Base-by-base conservation (phyloP, 495 filamentous ascomycete genomes). In the Lepraria neglecta region DNA sequence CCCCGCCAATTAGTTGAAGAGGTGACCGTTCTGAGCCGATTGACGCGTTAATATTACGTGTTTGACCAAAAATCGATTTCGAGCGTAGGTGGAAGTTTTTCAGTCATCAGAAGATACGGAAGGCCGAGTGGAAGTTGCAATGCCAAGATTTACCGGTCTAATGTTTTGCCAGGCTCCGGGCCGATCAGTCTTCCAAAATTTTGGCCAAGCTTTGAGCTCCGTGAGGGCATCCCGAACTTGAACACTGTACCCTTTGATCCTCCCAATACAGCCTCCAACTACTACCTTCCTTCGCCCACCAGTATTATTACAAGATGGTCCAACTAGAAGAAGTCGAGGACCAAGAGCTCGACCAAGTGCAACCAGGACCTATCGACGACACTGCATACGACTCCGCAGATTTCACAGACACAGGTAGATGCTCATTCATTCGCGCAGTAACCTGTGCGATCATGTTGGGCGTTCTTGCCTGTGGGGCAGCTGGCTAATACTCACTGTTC, bases 301-400 rank as follows among this genome's bases (percentile, higher is more conserved):
- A n/a, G 4, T 21, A 33, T 1, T 17, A 12, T 6, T n/a, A 3
- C 77, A 92, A 73, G 69, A 98, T 98, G 94, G 94, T 98, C 72
- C 88, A 95, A 76, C 89, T 98, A 66, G 86, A 85, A 66, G 95
- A 97, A 77, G 92, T 98, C 71, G 85, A 92, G 64, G 94, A 98
- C 73, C 91, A 95, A 78, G 90, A 94, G 74, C 96, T 97, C 80
- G 77, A 84, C 70, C 74, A 78, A 63, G 77, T 86, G 67, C 87
- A 89, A 74, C 85, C 87, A 66, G 77, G 80, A 50, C 81, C 89
- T 52, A 77, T 76, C 62, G 84, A 87, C 62, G 87, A 94, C 65
- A 88, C 95, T 51, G 90, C 92, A 46, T 85, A 84, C 58, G 89
- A 92, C 70, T 61, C 59, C 7, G 87, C 86, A 54, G 90, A 96